Conservation (phyloP, 306 rosid species). For the Acacia confusa region DNA sequence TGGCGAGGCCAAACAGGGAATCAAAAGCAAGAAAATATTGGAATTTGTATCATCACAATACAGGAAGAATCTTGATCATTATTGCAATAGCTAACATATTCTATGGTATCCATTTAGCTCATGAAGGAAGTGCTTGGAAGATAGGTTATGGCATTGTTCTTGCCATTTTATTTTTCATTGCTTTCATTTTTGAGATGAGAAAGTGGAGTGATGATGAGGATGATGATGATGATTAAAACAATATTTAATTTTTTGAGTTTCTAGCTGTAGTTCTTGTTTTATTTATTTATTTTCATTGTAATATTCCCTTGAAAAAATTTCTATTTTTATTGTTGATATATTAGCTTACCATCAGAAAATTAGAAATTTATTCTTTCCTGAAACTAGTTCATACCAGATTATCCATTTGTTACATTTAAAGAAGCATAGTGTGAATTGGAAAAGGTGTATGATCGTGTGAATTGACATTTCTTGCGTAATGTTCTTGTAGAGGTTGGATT, state of each 20-base stretch:
- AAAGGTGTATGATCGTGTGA: too few species aligned
- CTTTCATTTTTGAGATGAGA: constrained; percentile 51
- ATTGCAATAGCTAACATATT: constrained; percentile 66
- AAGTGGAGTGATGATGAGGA: constrained; percentile 32
- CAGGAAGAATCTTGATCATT: constrained; percentile 60
- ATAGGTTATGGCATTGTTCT: constrained; percentile 62
- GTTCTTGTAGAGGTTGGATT: too few species aligned
- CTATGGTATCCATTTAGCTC: constrained; percentile 70
- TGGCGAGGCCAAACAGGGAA: constrained; percentile 58
- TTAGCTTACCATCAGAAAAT: neutral
- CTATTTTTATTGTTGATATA: too few species aligned
- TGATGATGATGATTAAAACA: neutral
- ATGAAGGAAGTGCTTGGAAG: constrained; percentile 53
- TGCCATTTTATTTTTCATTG: constrained; percentile 44
- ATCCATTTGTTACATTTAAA: neutral
- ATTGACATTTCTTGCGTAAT: too few species aligned
- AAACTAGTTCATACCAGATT: neutral
- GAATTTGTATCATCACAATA: constrained; percentile 68
- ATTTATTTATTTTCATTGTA: neutral
- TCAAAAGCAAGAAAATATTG: constrained; percentile 67
- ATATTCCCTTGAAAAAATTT: too few species aligned
- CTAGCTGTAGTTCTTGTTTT: neutral
- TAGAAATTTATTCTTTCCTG: neutral
- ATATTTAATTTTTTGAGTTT: neutral
- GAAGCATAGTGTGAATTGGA: too few species aligned